Percentiles rank a stretch among this genome's conserved stretches.
These are phyloP conservation scores for Ophidiomyces ophidiicola DNA, from an alignment of 2,329 filamentous ascomycete genomes.

Conservation along the genomic window DNA sequence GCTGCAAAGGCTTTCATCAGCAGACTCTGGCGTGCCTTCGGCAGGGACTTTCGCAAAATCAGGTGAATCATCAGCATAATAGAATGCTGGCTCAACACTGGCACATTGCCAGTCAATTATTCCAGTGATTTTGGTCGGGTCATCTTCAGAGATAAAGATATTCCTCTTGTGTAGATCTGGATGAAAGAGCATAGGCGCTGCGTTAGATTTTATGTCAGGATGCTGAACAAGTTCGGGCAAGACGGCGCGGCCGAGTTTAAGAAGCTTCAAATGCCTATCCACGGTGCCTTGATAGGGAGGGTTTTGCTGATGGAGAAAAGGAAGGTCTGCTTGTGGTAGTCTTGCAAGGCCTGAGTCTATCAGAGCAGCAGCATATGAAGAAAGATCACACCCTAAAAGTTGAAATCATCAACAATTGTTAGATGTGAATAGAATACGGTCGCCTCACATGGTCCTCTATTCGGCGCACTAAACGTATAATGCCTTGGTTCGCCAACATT, in stretches of 20 bases:
- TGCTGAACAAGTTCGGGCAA: conserved; percentile 23
- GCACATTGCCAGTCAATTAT: conserved; percentile 36
- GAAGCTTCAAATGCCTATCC: conserved; percentile 24
- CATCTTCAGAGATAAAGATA: conserved; percentile 32
- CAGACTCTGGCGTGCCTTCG: conserved; percentile 17
- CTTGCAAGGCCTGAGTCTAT: conserved; percentile 30
- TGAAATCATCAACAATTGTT: conserved; percentile 14
- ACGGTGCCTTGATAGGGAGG: conserved; percentile 28
- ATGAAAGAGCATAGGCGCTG: conserved; percentile 28
- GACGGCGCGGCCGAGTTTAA: conserved; percentile 22
- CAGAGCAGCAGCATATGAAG: conserved; percentile 27
- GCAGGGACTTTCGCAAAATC: conserved; percentile 28
- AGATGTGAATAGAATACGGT: conserved; percentile 12
- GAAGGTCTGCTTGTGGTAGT: conserved; percentile 19
- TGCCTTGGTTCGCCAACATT: conserved; percentile 23
- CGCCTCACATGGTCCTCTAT: conserved; percentile 31
- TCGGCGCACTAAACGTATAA: conserved; percentile 24
- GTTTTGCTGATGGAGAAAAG: conserved; percentile 13
- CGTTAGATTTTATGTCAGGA: conserved; percentile 20
- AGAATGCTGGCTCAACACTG: conserved; percentile 32
- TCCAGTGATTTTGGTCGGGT: conserved; percentile 28
- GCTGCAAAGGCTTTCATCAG: conserved; percentile 17
- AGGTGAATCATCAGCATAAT: conserved; percentile 28
- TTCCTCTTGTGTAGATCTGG: conserved; percentile 34
- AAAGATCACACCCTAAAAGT: conserved; percentile 25